A percentile compares a stretch with the other conserved stretches of the same genome.
Conservation (phyloP, 2,329 filamentous ascomycete species). For the Byssochlamys sp. region DNA sequence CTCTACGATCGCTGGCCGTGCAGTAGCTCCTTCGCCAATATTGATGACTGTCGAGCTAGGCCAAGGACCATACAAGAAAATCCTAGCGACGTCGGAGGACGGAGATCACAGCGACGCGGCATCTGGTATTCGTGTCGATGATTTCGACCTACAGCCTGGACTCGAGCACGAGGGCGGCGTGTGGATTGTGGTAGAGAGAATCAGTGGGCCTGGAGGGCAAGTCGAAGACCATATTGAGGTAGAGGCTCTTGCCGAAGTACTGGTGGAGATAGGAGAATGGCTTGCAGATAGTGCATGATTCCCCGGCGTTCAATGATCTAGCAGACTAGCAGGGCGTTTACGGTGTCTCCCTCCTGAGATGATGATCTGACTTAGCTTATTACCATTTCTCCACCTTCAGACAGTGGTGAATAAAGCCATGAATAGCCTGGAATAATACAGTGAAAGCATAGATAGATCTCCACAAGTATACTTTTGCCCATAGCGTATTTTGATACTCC, state of each 20-base stretch:
- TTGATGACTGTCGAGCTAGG: constrained; percentile 65
- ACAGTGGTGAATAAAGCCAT: not conserved
- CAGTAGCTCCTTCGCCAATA: constrained; percentile 43
- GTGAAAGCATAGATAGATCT: not conserved
- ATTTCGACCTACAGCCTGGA: constrained; percentile 65
- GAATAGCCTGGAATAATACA: not conserved
- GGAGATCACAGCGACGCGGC: constrained; percentile 64
- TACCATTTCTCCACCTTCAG: not conserved
- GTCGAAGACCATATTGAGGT: constrained; percentile 35
- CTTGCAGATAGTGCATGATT: constrained; percentile 20
- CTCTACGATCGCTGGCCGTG: constrained; percentile 28
- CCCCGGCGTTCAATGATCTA: not conserved
- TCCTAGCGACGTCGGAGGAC: constrained; percentile 59
- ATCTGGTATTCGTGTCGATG: constrained; percentile 57
- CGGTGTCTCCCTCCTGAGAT: not conserved
- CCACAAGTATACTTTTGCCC: not conserved
- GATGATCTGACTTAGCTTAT: not conserved
- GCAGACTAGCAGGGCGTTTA: not conserved
- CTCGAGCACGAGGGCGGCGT: constrained; percentile 48
- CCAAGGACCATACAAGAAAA: constrained; percentile 56
- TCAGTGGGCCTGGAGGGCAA: constrained; percentile 52
- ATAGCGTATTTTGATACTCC: too few species aligned
- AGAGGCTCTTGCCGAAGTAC: constrained; percentile 34
- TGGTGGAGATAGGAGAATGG: constrained; percentile 36
- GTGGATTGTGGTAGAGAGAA: constrained; percentile 73